Conservation (phyloP, 345 rosid genomes). For the Garcia nutans region DNA sequence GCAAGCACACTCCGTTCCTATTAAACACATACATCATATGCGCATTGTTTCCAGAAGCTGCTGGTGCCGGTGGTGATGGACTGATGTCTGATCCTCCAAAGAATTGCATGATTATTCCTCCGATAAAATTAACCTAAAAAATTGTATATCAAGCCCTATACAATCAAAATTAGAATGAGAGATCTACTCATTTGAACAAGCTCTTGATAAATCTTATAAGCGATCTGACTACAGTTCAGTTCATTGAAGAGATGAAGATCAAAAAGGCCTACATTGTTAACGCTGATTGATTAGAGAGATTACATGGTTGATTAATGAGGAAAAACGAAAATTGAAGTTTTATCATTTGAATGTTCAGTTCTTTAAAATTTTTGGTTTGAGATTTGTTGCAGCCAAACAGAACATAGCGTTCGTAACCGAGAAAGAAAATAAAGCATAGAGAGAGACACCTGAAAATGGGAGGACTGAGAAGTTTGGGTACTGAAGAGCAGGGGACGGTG, state of each 20-base stretch:
- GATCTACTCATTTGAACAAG: constrained; percentile 4
- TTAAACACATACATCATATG: constrained; percentile 85
- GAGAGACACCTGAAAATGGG: constrained; percentile 3
- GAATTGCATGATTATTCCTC: constrained; percentile 64
- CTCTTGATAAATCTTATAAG: not conserved
- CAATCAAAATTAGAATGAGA: not conserved
- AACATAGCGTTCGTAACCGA: not conserved
- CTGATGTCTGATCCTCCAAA: constrained; percentile 89
- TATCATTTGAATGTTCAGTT: too few species aligned
- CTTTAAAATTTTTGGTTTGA: too few species aligned
- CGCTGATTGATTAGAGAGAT: not conserved
- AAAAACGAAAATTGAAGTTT: not conserved
- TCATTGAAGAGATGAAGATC: not conserved
- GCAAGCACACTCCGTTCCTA: constrained; percentile 84
- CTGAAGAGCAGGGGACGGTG: not conserved
- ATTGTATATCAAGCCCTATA: not conserved
- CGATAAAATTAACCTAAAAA: not conserved
- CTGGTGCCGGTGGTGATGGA: constrained; percentile 75
- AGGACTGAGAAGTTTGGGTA: not conserved
- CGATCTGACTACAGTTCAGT: not conserved
- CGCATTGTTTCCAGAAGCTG: constrained; percentile 78
- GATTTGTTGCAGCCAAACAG: not conserved
- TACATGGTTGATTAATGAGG: not conserved
- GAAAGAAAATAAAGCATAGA: not conserved
- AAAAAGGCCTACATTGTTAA: too few species aligned